Base-by-base conservation (phyloP, 495 filamentous ascomycete species). In the Aspergillus conjunctus region DNA sequence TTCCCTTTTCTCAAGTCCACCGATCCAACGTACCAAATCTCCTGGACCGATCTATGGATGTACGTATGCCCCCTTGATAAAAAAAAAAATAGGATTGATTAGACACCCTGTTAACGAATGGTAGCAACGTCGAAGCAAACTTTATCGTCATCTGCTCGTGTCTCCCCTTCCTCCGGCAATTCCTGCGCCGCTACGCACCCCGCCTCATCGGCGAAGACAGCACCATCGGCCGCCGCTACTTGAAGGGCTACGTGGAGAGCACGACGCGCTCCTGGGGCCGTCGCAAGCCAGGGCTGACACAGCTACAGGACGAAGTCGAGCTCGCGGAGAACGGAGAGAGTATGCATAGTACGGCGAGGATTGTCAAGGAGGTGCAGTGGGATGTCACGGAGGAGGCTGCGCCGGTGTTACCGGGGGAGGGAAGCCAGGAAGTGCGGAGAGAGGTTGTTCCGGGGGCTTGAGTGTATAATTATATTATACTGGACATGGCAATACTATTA, bases 41-140 rank as follows among this genome's bases (percentile, higher is more conserved):
- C 30, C 34, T 32, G 15, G 34, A 33, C 39, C 20, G 18, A 44
- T 45, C 37, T 56, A 14, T 45, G 15, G 37, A 45, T 56, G 54
- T 56, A 56, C 22, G 54, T 4, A 10, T n/a, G 18, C 20, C 53
- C 4, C 20, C 6, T 30, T 37, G 34, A 37, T 37, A 9, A 1
- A 3, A 30, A 4, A 7, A 3, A 10, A 12, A 30, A 17, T 22
- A 8, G 4, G n/a, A 45, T n/a, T n/a, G n/a, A n/a, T n/a, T n/a
- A n/a, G n/a, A n/a, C n/a, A n/a, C n/a, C n/a, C n/a, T 45, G 31
- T 37, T 56, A 31, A 56, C 15, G 5, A n/a, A 14, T 17, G 20
- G 14, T 22, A 57, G 54, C 22, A 46, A 46, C 22, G 34, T 57
- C 44, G 54, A 57, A 57, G 54, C 39, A 22, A 54, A 54, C 33